Conservation (phyloP, 2,329 filamentous ascomycete species). For the Ramichloridium luteum region DNA sequence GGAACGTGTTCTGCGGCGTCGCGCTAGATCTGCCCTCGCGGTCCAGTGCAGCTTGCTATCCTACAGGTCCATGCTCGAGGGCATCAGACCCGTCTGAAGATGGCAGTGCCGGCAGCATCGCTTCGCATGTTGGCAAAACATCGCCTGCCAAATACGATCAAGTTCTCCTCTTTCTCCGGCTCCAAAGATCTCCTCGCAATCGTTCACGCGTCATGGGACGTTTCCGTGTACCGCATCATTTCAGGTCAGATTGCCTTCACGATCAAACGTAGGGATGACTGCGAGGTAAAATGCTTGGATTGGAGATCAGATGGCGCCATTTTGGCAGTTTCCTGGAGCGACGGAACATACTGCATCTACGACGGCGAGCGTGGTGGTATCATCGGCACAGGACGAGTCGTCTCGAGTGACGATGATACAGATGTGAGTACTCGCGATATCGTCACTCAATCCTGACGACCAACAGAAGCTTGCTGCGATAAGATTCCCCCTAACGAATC, state of each 20-base stretch:
- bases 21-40: too few species aligned
- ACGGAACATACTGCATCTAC: conserved; percentile 45
- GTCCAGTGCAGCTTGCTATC: too few species aligned
- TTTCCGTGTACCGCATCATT: conserved; percentile 69
- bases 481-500: too few species aligned
- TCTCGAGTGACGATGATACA: neutral
- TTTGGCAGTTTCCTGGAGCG: conserved; percentile 72
- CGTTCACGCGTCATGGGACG: conserved; percentile 51
- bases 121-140: conserved; percentile 37
- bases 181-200: conserved; percentile 73
- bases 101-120: neutral
- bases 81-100: too few species aligned
- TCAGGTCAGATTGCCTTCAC: conserved; percentile 60
- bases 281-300: conserved; percentile 26
- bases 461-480: too few species aligned
- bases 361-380: conserved; percentile 24
- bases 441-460: too few species aligned
- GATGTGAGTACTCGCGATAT: conserved; percentile 3
- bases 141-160: conserved; percentile 43
- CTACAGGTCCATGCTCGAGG: too few species aligned
- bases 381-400: conserved; percentile 4
- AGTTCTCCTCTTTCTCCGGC: conserved; percentile 61
- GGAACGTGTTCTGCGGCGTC: too few species aligned
- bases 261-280: conserved; percentile 27
- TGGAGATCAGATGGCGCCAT: conserved; percentile 37